Base-by-base conservation (phyloP, 148 eudicot species). In the Chenopodium suecicum region DNA sequence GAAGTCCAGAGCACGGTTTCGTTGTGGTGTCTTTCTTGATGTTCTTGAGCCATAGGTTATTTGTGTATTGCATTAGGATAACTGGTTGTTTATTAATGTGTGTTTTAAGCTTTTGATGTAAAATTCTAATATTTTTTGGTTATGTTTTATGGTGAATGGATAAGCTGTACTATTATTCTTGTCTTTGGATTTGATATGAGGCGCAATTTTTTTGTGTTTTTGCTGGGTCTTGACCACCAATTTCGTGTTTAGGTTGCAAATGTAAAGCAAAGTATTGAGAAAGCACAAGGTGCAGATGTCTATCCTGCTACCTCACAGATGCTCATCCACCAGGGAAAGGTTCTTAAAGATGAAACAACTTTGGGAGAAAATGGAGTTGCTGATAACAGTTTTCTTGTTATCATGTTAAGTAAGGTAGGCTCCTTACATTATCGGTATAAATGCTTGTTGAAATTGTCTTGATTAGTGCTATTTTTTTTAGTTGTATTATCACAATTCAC, bases 311-410 rank as follows among this genome's bases (percentile, higher is more conserved):
- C 86, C 2, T 88, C 87, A 52, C 97, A 91, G 84, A 91, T 93
- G 90, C 94, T 93, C 78, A 93, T 93, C 76, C 86, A 93, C 85
- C 94, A 93, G 81, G 97, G 97, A 13, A 93, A 93, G 88, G 93
- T 93, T 86, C 93, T 93, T 11, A 91, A 91, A 84, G 97, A 93
- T 88, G 79, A 76, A 27, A 86, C 93, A 34, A 93, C 97, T 5
- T 79, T 93, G 77, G 93, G 87, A 66, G 92, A 91, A 80, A 93
- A 91, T 73, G 87, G 87, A 82, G 92, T 93, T 82, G 92, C 86
- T 46, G 97, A 93, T 60, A 86, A 80, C 77, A 89, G 90, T 78
- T 93, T 91, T 77, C 79, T 93, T 47, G 97, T 93, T 31, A 81
- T 93, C 73, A 93, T 93, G 97, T 79, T 93, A 60, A 65, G 81